Percentiles rank a stretch among this genome's conserved stretches.
These are phyloP conservation scores for Hericium coralloides DNA, from an alignment of 768 basidiomycete genomes.

Conservation along the genomic window DNA sequence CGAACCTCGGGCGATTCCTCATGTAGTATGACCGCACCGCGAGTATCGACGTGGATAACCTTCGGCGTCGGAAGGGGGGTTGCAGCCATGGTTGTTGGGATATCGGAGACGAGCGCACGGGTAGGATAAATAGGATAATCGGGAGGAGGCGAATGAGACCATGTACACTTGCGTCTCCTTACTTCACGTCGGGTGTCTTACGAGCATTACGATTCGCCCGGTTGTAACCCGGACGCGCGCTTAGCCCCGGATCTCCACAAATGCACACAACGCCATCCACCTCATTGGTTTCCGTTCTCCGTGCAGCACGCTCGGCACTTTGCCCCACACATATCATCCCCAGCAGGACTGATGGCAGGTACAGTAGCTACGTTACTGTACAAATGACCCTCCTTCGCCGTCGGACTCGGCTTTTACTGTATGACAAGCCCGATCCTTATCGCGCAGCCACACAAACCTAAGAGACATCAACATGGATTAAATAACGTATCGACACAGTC, in stretches of 20 bases:
- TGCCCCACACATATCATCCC: neutral
- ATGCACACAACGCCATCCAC: neutral
- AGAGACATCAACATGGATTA: neutral
- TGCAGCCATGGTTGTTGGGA: conserved; percentile 19
- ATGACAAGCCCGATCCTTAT: neutral
- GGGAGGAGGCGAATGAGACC: conserved; percentile 3
- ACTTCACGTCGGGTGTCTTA: neutral
- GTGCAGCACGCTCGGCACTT: neutral
- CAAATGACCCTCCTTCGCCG: no score
- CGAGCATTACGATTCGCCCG: conserved; percentile 1
- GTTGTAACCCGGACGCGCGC: neutral
- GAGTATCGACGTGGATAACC: conserved; percentile 90
- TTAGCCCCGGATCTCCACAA: neutral
- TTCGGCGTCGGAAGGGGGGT: conserved; percentile 71
- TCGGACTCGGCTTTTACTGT: neutral
- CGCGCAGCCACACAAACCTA: neutral
- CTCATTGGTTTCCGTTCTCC: neutral
- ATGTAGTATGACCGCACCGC: conserved; percentile 86
- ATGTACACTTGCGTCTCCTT: conserved; percentile 3
- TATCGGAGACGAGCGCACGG: neutral
- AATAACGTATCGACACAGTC: neutral
- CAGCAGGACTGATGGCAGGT: neutral
- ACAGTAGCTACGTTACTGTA: neutral
- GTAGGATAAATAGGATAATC: neutral
- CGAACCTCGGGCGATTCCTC: conserved; percentile 92